Conservation (phyloP, 31 red algal genomes). For the Asparagopsis taxiformis region DNA sequence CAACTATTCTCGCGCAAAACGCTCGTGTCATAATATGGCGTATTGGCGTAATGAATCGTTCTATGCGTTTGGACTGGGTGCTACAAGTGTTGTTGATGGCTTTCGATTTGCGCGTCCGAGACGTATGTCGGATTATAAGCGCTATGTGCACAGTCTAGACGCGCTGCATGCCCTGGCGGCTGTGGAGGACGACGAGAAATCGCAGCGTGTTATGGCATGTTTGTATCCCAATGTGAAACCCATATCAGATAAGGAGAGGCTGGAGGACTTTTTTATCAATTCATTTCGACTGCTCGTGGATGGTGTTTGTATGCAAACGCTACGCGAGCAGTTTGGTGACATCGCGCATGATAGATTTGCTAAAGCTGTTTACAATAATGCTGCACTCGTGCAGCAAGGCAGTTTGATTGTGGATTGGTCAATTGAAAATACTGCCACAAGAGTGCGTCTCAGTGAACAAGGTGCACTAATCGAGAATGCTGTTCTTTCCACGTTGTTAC, state of each 20-base stretch:
- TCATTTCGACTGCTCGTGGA: conserved; percentile 39
- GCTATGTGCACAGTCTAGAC: conserved; percentile 33
- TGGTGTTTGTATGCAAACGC: conserved; percentile 26
- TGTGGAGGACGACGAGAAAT: conserved; percentile 3
- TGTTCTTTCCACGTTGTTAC: conserved; percentile 14
- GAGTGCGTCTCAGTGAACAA: conserved; percentile 38
- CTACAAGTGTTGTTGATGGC: conserved; percentile 73
- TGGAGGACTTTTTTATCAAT: conserved; percentile 65
- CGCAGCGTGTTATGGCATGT: not conserved
- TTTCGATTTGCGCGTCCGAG: conserved; percentile 54
- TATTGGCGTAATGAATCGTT: conserved; percentile 91
- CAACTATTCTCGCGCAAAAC: conserved; percentile 62
- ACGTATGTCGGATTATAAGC: conserved; percentile 20
- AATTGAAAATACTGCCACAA: not conserved
- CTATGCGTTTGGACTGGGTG: conserved; percentile 86
- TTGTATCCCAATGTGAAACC: conserved; percentile 15
- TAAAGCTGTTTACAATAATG: conserved; percentile 15
- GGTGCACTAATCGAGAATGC: conserved; percentile 42
- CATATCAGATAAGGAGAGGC: conserved; percentile 5
- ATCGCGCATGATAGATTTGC: conserved; percentile 9
- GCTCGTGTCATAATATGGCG: conserved; percentile 80
- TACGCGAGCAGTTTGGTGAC: conserved; percentile 24
- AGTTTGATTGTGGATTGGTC: conserved; percentile 1
- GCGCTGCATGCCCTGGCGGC: not conserved
- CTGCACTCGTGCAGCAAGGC: conserved; percentile 16